Conservation (phyloP, 192 early-diverging fungal species). For the Mortierella hygrophila region DNA sequence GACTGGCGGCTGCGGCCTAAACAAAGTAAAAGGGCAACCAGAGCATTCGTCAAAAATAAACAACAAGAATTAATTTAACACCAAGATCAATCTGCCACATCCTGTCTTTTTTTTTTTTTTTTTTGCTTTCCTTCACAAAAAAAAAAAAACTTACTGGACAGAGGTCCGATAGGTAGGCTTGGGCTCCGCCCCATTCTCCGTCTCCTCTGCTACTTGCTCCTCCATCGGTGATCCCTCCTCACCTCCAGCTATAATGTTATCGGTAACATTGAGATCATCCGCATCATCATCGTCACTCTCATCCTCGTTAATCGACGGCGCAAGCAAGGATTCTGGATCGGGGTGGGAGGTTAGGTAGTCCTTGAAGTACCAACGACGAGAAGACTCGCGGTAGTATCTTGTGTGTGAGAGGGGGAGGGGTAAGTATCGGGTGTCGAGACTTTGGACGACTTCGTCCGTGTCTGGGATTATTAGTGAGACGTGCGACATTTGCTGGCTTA, state of each 20-base stretch:
- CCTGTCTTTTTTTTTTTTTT: not conserved
- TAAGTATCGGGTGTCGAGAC: not conserved
- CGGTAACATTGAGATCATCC: not conserved
- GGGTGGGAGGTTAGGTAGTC: not conserved
- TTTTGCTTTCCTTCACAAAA: not conserved
- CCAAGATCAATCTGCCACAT: not conserved
- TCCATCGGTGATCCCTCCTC: not conserved
- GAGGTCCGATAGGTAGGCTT: not conserved
- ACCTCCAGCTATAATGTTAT: not conserved
- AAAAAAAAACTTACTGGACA: not conserved
- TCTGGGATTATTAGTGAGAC: not conserved
- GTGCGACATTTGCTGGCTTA: not conserved
- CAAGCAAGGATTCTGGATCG: not conserved
- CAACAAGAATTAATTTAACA: not conserved
- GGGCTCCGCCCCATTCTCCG: not conserved
- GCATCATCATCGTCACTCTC: not conserved
- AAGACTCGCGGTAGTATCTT: not conserved
- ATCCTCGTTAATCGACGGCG: not conserved
- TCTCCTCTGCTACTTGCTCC: not conserved
- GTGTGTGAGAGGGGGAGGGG: not conserved
- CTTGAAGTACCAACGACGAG: slow-evolving; percentile 3
- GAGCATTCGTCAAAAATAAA: not conserved
- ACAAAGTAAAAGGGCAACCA: not conserved
- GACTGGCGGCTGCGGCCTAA: not conserved
- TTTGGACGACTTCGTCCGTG: not conserved